Evolutionary conservation across 2,329 filamentous ascomycete genomes (phyloP), one percentile per base, ranked within the genome.

Genomic region (Colletotrichum spinosum): DNA sequence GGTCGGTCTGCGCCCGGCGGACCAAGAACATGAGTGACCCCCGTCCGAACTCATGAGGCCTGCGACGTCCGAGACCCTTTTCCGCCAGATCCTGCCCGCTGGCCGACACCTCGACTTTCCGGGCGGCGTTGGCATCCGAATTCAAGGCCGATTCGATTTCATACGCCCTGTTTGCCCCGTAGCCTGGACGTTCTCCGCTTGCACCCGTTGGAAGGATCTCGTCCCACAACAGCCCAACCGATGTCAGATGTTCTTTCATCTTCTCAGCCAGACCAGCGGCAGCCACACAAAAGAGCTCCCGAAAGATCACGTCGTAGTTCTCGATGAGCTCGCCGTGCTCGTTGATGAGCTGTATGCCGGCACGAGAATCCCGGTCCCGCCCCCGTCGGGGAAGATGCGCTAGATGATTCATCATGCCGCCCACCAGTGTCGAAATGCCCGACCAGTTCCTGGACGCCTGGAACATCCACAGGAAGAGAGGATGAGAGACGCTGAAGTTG

Each of bases 381-480:
- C 74, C 71, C 52, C 71, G 70, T 53, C 77, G 76, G 7, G 82
- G 76, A 67, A 86, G 73, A 74, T 82, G 69, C 70, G 84, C 79
- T n/a, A 97, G 77, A 69, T 96, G 92, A 44, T 83, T 83, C 58
- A 85, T 85, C 90, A 97, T 97, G 46, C 86, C 86, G 7, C 86
- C 86, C 33, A 97, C 82, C 6, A 96, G 81, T 49, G 88, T 86
- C 59, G 83, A 83, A 34, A 97, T 84, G 45, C 87, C 85, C 8
- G 79, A 74, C 94, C 94, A 97, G 75, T 94, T 91, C 64, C 89
- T 86, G 7, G 92, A 92, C 3, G 93, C 92, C 61, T 92, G 87
- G 73, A 92, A 97, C 72, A 96, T 90, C 94, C 94, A 97, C 54
- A 94, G 88, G 76, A 96, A 97, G 2, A 94, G 88, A 0, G 92